phyloP scores from a whole-genome alignment of 306 rosid genomes.

The Prunus fruticosa region DNA sequence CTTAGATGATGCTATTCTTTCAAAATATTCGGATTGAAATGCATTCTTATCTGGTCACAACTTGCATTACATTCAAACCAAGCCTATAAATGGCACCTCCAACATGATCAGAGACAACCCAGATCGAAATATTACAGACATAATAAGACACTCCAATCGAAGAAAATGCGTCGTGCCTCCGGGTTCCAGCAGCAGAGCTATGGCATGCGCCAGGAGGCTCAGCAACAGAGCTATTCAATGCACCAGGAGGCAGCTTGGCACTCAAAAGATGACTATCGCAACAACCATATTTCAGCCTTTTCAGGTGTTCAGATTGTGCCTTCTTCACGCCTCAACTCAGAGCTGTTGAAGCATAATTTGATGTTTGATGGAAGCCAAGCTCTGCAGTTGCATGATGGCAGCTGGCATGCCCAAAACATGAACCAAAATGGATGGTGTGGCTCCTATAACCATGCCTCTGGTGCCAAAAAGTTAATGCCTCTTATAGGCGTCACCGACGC shows the following conservation, averaged over 20 bases:
- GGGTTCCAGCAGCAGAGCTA: slow-evolving; percentile 29
- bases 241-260: slow-evolving; percentile 31
- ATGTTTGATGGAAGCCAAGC: slow-evolving; percentile 10
- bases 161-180: slow-evolving; percentile 18
- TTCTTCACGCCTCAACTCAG: not conserved
- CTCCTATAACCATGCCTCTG: slow-evolving; percentile 5
- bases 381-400: not conserved
- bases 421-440: slow-evolving; percentile 10
- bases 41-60: slow-evolving; percentile 10
- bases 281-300: slow-evolving; percentile 2
- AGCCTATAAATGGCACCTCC: not conserved
- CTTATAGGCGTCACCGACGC: not conserved
- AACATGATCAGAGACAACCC: not conserved
- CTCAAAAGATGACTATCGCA: not conserved
- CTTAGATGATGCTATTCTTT: not conserved
- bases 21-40: slow-evolving; percentile 13
- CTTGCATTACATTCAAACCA: not conserved
- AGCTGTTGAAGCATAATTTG: not conserved
- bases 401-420: slow-evolving; percentile 13
- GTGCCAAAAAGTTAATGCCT: slow-evolving; percentile 8
- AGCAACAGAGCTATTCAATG: slow-evolving; percentile 17
- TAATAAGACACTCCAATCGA: not conserved
- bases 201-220: slow-evolving; percentile 24
- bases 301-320: slow-evolving; percentile 6
- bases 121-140: not conserved